Evolutionary conservation across 2,329 filamentous ascomycete genomes (phyloP).

Genomic region (Epichloe amarillans): DNA sequence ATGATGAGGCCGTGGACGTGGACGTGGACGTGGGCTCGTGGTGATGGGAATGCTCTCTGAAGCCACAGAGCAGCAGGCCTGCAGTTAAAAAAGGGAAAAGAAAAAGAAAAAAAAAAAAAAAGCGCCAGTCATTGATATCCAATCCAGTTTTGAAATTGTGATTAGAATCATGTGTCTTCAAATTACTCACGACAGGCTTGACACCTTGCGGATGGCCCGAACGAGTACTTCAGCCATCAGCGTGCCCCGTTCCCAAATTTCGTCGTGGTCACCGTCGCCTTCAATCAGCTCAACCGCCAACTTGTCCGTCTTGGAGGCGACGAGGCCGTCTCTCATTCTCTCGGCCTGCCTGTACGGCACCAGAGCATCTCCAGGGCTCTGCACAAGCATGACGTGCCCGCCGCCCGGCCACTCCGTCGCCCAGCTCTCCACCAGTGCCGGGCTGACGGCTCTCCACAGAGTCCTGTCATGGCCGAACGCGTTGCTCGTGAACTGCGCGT

Average conservation of each 20-base stretch:
- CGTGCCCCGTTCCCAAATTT: slow-evolving; percentile 2
- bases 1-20: no score
- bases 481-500: slow-evolving; percentile 28
- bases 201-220: not conserved
- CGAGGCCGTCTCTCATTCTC: slow-evolving; percentile 2
- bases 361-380: slow-evolving; percentile 5
- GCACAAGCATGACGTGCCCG: slow-evolving; percentile 5
- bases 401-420: slow-evolving; percentile 6
- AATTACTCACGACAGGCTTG: not conserved
- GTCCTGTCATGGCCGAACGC: slow-evolving; percentile 31
- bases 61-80: no score
- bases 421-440: slow-evolving; percentile 13
- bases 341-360: slow-evolving; percentile 7
- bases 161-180: not conserved
- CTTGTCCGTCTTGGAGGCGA: not conserved
- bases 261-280: slow-evolving; percentile 2
- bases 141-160: not conserved
- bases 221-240: not conserved
- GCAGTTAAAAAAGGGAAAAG: no score
- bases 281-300: not conserved
- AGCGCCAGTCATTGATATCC: not conserved
- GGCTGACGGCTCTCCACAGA: slow-evolving; percentile 28
- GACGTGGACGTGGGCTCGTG: no score
- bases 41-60: no score
- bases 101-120: no score